Percentiles rank a stretch among this genome's conserved stretches.
Evolutionary conservation across 2,329 filamentous ascomycete species (phyloP).

Genomic region (Aureobasidium sp.): DNA sequence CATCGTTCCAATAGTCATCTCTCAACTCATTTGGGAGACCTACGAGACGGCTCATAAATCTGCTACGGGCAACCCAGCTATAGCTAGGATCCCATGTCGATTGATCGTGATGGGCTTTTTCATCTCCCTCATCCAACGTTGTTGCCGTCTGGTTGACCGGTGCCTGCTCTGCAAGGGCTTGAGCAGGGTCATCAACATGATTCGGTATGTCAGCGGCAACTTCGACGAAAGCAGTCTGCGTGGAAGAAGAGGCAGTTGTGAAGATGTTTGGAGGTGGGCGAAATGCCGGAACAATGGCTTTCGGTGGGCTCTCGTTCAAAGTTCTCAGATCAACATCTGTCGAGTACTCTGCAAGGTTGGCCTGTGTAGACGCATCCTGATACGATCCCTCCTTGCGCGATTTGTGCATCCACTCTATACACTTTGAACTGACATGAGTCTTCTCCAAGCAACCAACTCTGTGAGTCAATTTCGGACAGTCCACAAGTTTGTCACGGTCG

Average conservation of each 20-base stretch:
- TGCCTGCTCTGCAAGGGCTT: no score
- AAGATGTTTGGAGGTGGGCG: neutral
- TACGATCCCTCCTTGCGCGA: neutral
- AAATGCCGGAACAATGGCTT: neutral
- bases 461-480: neutral
- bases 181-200: neutral
- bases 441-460: neutral
- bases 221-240: neutral
- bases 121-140: no score
- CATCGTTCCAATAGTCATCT: no score
- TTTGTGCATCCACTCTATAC: neutral
- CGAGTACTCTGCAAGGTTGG: neutral
- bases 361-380: neutral
- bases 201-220: no score
- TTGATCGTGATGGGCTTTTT: no score
- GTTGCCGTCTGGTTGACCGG: no score
- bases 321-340: neutral
- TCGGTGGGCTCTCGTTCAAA: neutral
- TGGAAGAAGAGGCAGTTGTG: neutral
- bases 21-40: no score
- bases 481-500: neutral
- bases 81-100: no score
- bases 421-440: neutral
- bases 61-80: no score
- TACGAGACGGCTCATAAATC: no score